Base-by-base conservation (phyloP, 129 eudicot genomes). In the Escallonia herrerae region DNA sequence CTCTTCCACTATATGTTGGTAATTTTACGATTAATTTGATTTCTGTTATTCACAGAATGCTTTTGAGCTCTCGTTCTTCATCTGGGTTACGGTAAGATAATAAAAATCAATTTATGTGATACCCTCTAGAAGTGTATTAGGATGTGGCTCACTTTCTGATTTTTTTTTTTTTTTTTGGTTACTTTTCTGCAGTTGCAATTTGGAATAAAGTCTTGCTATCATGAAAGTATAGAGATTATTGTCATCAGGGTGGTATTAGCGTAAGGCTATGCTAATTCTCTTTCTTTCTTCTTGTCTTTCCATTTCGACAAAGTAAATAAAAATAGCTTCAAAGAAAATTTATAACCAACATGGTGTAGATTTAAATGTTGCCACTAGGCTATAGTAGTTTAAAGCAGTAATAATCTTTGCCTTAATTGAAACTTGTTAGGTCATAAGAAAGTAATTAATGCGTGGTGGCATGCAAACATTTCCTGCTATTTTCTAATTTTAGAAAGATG, bases 11-110 rank as follows among this genome's bases (percentile, higher is more conserved):
- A 58, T 33, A 58, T 58, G 37, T 33, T 13, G 43, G n/a, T 54
- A 13, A 54, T 55, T 5, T 55, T 55, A n/a, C 8, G 3, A 8
- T 51, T 54, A 6, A 14, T 37, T 8, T 43, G 2, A 10, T 49
- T 5, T 2, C 5, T 42, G 42, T 37, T 55, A 37, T 56, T 41
- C 5, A 62, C 77, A 77, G 82, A 78, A 78, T 33, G 74, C 82
- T 15, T 78, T 78, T 48, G 82, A 78, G 52, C 60, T 78, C 5
- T 63, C 82, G 0, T 78, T 78, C 82, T 72, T 78, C 74, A n/a
- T 68, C 3, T 78, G 78, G 78, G 82, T 78, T 43, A 72, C 78
- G 74, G 78, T 78, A 72, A 14, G 33, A 22, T 7, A 13, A 48
- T 46, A 46, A 3, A 7, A 0, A 46, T 2, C 50, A 46, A 7